phyloP scores from a whole-genome alignment of 768 basidiomycete genomes.

The Suillus subalutaceus region DNA sequence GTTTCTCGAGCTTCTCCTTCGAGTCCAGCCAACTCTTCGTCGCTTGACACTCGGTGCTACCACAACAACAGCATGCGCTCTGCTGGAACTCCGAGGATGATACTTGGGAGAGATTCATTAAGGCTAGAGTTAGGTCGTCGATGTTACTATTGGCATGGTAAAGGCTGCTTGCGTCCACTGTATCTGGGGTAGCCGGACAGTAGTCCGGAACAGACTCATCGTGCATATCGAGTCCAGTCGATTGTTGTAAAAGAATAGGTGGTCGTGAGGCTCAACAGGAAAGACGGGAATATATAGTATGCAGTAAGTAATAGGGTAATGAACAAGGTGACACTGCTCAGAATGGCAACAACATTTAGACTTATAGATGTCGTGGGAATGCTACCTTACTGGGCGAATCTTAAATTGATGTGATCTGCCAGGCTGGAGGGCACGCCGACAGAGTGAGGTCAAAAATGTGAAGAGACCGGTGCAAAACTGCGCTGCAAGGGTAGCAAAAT shows the following conservation, averaged over 20 bases:
- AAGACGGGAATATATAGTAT: conserved; percentile 11
- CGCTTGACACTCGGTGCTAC: conserved; percentile 64
- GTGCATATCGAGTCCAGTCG: conserved; percentile 26
- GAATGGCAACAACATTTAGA: conserved; percentile 3
- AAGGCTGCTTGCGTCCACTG: conserved; percentile 52
- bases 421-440: background rate
- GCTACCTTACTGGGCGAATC: background rate
- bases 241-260: conserved; percentile 6
- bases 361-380: background rate
- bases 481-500: background rate
- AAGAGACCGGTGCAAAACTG: background rate
- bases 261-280: background rate
- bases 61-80: conserved; percentile 65
- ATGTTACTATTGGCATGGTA: conserved; percentile 63
- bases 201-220: conserved; percentile 22
- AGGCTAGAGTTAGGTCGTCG: conserved; percentile 76
- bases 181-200: conserved; percentile 50
- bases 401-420: background rate
- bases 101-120: conserved; percentile 71
- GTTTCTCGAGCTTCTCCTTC: conserved; percentile 73
- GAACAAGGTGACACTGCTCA: conserved; percentile 6
- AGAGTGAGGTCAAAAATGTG: background rate
- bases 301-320: conserved; percentile 7
- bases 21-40: conserved; percentile 62
- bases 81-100: conserved; percentile 71